Percentiles rank a stretch among this genome's conserved stretches.
Evolutionary conservation across 2,329 filamentous ascomycete species (phyloP).

Genomic region (Triangularia setosa): DNA sequence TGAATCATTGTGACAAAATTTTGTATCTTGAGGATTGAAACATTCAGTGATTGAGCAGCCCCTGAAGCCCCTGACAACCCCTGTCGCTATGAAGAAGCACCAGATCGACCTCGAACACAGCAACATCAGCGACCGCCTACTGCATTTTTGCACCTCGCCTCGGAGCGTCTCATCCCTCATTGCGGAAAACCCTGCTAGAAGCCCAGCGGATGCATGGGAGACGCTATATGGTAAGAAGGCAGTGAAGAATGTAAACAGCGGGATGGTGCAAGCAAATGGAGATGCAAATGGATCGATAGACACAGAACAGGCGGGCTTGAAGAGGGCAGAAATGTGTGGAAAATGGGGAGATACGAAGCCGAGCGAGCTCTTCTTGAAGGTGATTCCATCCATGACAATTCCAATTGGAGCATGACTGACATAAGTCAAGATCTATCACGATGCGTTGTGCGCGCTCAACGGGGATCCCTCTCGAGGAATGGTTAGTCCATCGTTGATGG

Average conservation of each 20-base stretch:
- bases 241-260: constrained; percentile 17
- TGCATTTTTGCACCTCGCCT: constrained; percentile 46
- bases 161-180: constrained; percentile 57
- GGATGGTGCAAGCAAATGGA: constrained; percentile 14
- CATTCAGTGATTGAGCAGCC: not conserved
- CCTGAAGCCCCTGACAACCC: not conserved
- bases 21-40: not conserved
- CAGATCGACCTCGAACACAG: not conserved
- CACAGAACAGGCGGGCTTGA: constrained; percentile 30
- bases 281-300: not conserved
- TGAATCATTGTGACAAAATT: not conserved
- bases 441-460: constrained; percentile 55
- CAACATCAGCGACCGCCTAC: constrained; percentile 18
- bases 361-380: constrained; percentile 63
- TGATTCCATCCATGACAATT: constrained; percentile 26
- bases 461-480: constrained; percentile 48
- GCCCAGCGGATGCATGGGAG: constrained; percentile 52
- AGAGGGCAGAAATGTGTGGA: constrained; percentile 57
- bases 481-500: constrained; percentile 50
- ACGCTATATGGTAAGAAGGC: constrained; percentile 45
- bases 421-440: constrained; percentile 57
- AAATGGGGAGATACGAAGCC: constrained; percentile 62
- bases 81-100: constrained; percentile 14
- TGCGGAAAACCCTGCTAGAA: constrained; percentile 48
- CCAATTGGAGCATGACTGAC: not conserved